Percentiles rank a stretch among this genome's conserved stretches.
These are phyloP conservation scores for Linum tenue DNA, from an alignment of 345 rosid genomes.

Conservation along the genomic window DNA sequence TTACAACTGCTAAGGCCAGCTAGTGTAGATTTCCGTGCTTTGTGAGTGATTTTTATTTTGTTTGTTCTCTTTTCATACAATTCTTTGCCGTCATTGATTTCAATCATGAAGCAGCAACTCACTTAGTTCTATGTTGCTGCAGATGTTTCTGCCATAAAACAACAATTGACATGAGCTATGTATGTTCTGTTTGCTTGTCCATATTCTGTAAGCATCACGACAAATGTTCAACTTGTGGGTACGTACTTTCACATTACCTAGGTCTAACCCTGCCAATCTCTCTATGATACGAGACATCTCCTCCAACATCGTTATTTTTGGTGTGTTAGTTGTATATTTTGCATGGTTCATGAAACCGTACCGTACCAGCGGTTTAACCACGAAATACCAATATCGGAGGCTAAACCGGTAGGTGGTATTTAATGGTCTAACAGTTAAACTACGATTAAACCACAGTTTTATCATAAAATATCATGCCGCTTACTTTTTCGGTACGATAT, in stretches of 20 bases:
- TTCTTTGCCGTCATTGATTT: background rate
- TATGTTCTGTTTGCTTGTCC: slow-evolving; percentile 91
- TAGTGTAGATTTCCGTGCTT: slow-evolving; percentile 90
- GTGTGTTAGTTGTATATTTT: background rate
- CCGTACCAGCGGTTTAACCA: no score
- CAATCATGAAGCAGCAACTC: background rate
- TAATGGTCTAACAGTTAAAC: no score
- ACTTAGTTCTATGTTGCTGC: slow-evolving; percentile 19
- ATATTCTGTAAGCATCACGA: slow-evolving; percentile 88
- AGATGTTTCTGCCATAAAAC: slow-evolving; percentile 97
- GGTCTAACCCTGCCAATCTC: no score
- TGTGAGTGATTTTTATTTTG: slow-evolving; percentile 40
- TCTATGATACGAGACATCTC: no score
- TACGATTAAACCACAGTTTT: no score
- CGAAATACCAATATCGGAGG: no score
- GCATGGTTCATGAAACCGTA: no score
- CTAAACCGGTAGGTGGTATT: no score
- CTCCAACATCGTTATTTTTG: no score
- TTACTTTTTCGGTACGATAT: no score
- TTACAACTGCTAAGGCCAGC: slow-evolving; percentile 87
- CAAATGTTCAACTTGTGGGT: slow-evolving; percentile 93
- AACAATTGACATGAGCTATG: slow-evolving; percentile 89
- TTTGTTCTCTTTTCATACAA: no score
- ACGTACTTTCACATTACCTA: slow-evolving; percentile 19
- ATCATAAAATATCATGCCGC: no score